Evolutionary conservation across 2,329 filamentous ascomycete genomes (phyloP), one percentile per base, ranked within the genome.

Genomic region (Claviceps quebecensis): DNA sequence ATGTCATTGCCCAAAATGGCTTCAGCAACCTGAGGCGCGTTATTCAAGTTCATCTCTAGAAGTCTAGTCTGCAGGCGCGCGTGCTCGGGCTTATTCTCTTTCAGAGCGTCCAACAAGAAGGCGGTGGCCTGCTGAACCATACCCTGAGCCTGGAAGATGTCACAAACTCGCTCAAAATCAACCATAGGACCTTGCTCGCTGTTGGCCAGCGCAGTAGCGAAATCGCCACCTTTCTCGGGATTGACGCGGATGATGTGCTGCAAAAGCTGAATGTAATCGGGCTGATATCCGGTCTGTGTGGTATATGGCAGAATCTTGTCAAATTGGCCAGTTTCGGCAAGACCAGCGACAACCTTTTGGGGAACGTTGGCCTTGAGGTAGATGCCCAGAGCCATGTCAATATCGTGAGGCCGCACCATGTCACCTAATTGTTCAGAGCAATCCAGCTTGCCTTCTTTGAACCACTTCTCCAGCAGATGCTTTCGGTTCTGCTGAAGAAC

Each of bases 41-140:
- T 94, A 69, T 95, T 77, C 56, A 98, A 72, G 69, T 98, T 98
- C 90, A 98, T 97, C 75, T 98, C 94, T 52, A 98, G 74, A 3
- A 98, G 77, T 54, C 93, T 85, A 22, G 94, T 98, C 70, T 98
- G 93, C 40, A 98, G 76, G 58, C 91, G 83, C 40, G 83, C 91
- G 64, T 98, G 90, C 67, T 98, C 93, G 0, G 89, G 89, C 61
- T 84, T 85, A 72, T 98, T 96, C 59, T 93, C 88, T 68, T 95
- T 93, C 37, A 98, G 78, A 2, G 90, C 91, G 69, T 98, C 93
- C 26, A 98, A 79, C 49, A 98, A 72, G 78, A 98, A 98, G n/a
- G 91, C 90, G 2, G 94, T 98, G 7, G 91, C 91, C 68, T 95
- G 89, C 66, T 97, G 94, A 48, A 97, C 80, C 89, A 97, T 93